A percentile compares a stretch with the other conserved stretches of the same genome.
Evolutionary conservation across 257 asterid genomes (phyloP).

Genomic region (Agastache rugosa): DNA sequence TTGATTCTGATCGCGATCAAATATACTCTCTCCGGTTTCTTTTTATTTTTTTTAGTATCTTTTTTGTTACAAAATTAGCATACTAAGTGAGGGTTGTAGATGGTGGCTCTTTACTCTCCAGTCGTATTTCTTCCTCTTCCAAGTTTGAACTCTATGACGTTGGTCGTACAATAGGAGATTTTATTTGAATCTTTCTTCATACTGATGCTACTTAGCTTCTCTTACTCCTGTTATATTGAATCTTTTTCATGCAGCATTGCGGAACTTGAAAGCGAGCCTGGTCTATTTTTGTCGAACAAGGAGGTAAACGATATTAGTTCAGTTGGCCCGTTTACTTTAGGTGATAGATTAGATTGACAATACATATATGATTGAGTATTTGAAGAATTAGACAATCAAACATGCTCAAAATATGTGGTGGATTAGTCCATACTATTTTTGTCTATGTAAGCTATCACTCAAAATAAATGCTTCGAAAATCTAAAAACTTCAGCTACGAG

Average conservation of each 20-base stretch:
- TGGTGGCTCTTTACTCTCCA: background rate
- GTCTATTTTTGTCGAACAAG: slow-evolving; percentile 74
- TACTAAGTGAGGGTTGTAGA: background rate
- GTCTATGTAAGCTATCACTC: too few relatives aligned
- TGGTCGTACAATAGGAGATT: slow-evolving; percentile 1
- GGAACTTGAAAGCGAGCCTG: slow-evolving; percentile 93
- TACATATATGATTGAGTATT: background rate
- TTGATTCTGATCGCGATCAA: slow-evolving; percentile 6
- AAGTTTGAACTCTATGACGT: background rate
- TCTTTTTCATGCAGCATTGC: slow-evolving; percentile 65
- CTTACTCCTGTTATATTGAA: slow-evolving; percentile 27
- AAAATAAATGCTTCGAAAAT: too few relatives aligned
- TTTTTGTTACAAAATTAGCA: background rate
- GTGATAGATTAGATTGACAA: background rate
- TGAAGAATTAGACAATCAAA: background rate
- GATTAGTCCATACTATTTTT: background rate
- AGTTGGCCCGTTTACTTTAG: background rate
- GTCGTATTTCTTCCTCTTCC: background rate
- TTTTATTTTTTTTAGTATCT: background rate
- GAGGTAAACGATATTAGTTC: slow-evolving; percentile 53
- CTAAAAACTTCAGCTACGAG: too few relatives aligned
- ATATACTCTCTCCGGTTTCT: background rate
- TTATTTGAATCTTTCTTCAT: slow-evolving; percentile 2
- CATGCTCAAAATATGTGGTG: background rate
- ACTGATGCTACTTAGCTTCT: slow-evolving; percentile 17